Evolutionary conservation across 106 monocot genomes (phyloP).

Genomic region (Platanthera guangdongensis): DNA sequence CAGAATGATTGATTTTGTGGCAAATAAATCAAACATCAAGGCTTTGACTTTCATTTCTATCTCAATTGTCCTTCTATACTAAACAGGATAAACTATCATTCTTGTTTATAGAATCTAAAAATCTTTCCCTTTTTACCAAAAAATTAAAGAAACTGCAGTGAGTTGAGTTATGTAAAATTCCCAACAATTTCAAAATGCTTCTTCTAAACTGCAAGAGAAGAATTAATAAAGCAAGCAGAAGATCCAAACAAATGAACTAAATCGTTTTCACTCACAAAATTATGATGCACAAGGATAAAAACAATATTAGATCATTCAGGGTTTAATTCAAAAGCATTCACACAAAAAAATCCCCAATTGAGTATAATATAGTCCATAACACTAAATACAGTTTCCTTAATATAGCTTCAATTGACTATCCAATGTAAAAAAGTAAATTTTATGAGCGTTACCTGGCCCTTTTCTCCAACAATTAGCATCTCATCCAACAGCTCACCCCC

Average conservation of each 20-base stretch:
- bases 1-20: not conserved
- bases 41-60: not conserved
- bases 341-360: not conserved
- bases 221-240: no score
- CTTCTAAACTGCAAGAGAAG: not conserved
- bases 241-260: no score
- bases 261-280: no score
- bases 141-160: not conserved
- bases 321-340: not conserved
- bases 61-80: not conserved
- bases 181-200: not conserved
- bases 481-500: slow-evolving; percentile 6
- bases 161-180: not conserved
- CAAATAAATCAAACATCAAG: not conserved
- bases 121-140: not conserved
- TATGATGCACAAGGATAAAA: no score
- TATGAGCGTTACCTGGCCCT: slow-evolving; percentile 2
- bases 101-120: not conserved
- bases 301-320: no score
- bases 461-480: slow-evolving; percentile 12
- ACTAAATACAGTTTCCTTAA: not conserved
- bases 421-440: not conserved
- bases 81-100: not conserved
- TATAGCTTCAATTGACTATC: no score
- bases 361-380: not conserved